Evolutionary conservation across 2,329 filamentous ascomycete species (phyloP).

Genomic region (Microcera coccophila): DNA sequence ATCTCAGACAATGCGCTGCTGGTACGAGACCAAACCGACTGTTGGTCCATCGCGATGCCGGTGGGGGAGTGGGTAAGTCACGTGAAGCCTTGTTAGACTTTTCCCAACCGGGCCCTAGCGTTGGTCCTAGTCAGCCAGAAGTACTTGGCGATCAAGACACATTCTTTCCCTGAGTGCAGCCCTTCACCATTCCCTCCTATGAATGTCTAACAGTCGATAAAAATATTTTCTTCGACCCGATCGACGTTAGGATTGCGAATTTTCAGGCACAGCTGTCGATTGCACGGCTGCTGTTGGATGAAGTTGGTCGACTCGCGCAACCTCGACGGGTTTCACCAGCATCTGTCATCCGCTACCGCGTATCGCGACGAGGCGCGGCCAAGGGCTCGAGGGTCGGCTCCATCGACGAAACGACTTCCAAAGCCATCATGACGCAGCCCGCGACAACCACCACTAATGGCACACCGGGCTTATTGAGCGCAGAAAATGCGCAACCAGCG

Average conservation of each 20-base stretch:
- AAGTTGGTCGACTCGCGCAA: slow-evolving; percentile 30
- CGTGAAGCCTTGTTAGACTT: slow-evolving; percentile 32
- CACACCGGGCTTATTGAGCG: slow-evolving; percentile 34
- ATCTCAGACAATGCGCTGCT: background rate
- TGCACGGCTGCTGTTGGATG: slow-evolving; percentile 32
- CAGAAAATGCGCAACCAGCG: slow-evolving; percentile 28
- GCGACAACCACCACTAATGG: slow-evolving; percentile 40
- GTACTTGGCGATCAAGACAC: slow-evolving; percentile 37
- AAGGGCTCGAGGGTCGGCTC: slow-evolving; percentile 20
- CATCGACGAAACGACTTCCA: slow-evolving; percentile 16
- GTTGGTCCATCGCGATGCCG: background rate
- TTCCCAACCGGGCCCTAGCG: slow-evolving; percentile 27
- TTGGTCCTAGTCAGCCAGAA: slow-evolving; percentile 25
- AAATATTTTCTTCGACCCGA: slow-evolving; percentile 20
- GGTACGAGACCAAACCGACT: background rate
- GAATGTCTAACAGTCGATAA: slow-evolving; percentile 19
- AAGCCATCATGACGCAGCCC: slow-evolving; percentile 40
- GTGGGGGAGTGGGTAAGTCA: slow-evolving; percentile 19
- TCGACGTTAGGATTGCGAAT: slow-evolving; percentile 22
- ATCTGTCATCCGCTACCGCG: slow-evolving; percentile 33
- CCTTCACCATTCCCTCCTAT: slow-evolving; percentile 27
- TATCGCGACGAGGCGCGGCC: slow-evolving; percentile 40
- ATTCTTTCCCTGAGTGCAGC: slow-evolving; percentile 35
- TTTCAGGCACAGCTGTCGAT: slow-evolving; percentile 22
- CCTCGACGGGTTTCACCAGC: slow-evolving; percentile 40